These are phyloP conservation scores for Cenchrus americanus DNA, from an alignment of 176 grass and related monocot genomes.

Conservation along the genomic window DNA sequence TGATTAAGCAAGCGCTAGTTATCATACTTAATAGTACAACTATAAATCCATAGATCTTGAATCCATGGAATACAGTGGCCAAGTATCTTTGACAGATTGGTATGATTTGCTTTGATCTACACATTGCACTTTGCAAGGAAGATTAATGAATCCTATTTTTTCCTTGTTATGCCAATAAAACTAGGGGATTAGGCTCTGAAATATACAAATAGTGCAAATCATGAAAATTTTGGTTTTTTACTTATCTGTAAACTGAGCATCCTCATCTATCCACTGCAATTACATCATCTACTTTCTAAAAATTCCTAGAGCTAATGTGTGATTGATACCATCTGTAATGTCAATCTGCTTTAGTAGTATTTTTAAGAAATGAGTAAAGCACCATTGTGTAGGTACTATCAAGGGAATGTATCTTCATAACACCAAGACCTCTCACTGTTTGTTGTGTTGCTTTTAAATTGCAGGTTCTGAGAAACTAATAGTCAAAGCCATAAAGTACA, in stretches of 20 bases:
- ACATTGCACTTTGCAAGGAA: constrained; percentile 2
- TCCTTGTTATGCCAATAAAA: not conserved
- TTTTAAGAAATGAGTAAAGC: constrained; percentile 18
- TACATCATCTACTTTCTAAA: constrained; percentile 27
- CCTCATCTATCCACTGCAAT: constrained; percentile 12
- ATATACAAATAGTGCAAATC: not conserved
- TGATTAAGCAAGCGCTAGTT: not conserved
- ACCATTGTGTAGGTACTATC: not conserved
- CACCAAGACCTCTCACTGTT: constrained; percentile 10
- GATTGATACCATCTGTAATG: constrained; percentile 39
- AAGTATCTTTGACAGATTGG: not conserved
- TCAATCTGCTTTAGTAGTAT: not conserved
- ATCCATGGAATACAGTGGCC: not conserved
- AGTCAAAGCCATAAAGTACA: constrained; percentile 53
- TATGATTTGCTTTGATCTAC: not conserved
- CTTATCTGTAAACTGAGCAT: constrained; percentile 12
- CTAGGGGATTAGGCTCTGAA: not conserved
- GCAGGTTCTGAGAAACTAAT: constrained; percentile 71
- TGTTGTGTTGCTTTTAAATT: constrained; percentile 24
- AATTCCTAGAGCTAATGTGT: constrained; percentile 23
- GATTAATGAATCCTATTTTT: not conserved
- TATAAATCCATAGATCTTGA: not conserved
- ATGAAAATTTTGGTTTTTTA: constrained; percentile 2
- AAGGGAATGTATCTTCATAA: constrained; percentile 24
- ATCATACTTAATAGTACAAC: not conserved